Conservation (phyloP, 345 rosid genomes). For the Gossypium ekmanianum region DNA sequence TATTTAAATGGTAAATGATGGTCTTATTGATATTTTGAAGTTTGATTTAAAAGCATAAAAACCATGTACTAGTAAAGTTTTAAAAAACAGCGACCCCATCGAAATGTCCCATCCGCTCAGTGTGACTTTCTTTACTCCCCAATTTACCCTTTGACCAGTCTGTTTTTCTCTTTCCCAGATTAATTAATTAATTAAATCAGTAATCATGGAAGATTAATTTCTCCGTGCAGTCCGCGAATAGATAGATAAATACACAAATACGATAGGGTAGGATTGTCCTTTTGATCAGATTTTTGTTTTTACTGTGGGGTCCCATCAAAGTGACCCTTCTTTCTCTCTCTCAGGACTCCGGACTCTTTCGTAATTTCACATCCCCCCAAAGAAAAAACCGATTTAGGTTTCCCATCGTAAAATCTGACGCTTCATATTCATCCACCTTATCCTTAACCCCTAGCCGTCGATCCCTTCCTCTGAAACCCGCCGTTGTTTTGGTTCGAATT, state of each 20-base stretch:
- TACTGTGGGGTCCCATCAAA: not conserved
- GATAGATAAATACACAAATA: not conserved
- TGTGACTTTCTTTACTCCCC: not conserved
- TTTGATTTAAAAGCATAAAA: no score
- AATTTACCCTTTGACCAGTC: conserved; percentile 1
- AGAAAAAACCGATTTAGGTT: not conserved
- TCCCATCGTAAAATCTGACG: conserved; percentile 27
- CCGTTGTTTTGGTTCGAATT: conserved; percentile 5
- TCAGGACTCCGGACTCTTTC: not conserved
- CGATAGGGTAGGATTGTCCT: conserved; percentile 3
- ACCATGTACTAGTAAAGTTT: no score
- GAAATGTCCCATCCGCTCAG: no score
- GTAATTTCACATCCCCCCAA: conserved; percentile 9
- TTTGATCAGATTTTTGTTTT: not conserved
- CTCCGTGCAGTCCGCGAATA: not conserved
- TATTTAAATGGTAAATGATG: no score
- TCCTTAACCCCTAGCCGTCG: conserved; percentile 29
- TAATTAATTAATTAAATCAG: not conserved
- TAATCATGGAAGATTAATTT: not conserved
- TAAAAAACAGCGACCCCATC: no score
- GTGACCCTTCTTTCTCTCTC: not conserved
- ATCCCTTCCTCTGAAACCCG: not conserved
- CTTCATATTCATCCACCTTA: conserved; percentile 10
- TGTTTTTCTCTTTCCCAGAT: not conserved
- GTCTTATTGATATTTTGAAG: no score